Conservation (phyloP, 192 early-diverging fungal species). For the Coemansia sp. region DNA sequence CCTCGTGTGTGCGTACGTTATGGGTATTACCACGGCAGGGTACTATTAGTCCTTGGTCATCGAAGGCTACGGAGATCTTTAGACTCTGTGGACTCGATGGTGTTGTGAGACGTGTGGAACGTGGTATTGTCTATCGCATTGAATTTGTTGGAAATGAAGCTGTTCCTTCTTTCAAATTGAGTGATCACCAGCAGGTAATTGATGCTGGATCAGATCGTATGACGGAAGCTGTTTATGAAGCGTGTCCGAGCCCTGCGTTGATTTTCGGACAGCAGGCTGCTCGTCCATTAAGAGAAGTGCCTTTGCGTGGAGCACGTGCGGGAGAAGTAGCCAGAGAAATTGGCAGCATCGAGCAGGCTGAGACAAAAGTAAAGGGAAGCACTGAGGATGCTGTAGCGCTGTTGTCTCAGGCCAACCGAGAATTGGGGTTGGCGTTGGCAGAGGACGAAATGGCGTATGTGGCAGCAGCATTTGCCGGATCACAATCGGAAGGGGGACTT, state of each 20-base stretch:
- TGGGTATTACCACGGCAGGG: conserved; percentile 87
- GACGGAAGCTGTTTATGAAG: conserved; percentile 78
- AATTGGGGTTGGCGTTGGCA: conserved; percentile 93
- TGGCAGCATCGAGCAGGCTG: conserved; percentile 20
- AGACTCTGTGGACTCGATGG: conserved; percentile 79
- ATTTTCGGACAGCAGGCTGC: conserved; percentile 72
- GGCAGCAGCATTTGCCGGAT: conserved; percentile 72
- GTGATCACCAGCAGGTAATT: conserved; percentile 55
- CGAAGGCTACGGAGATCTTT: conserved; percentile 98
- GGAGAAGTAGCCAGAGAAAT: conserved; percentile 27
- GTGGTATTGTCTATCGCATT: conserved; percentile 76
- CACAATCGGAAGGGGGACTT: conserved; percentile 47
- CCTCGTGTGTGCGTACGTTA: conserved; percentile 32
- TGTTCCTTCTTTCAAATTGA: conserved; percentile 31
- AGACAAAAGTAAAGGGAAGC: neutral
- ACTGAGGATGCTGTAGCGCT: conserved; percentile 49
- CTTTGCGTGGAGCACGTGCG: conserved; percentile 27
- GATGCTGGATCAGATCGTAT: conserved; percentile 81
- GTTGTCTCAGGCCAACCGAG: conserved; percentile 77
- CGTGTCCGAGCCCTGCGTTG: conserved; percentile 62
- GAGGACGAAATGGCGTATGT: conserved; percentile 96
- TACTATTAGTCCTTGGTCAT: conserved; percentile 99
- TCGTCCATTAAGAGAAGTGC: conserved; percentile 63
- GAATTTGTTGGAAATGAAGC: conserved; percentile 35
- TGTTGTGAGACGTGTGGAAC: conserved; percentile 81